Percentiles rank a stretch among this genome's conserved stretches.
Evolutionary conservation across 2,329 filamentous ascomycete species (phyloP).

Genomic region (Colletotrichum sp.): DNA sequence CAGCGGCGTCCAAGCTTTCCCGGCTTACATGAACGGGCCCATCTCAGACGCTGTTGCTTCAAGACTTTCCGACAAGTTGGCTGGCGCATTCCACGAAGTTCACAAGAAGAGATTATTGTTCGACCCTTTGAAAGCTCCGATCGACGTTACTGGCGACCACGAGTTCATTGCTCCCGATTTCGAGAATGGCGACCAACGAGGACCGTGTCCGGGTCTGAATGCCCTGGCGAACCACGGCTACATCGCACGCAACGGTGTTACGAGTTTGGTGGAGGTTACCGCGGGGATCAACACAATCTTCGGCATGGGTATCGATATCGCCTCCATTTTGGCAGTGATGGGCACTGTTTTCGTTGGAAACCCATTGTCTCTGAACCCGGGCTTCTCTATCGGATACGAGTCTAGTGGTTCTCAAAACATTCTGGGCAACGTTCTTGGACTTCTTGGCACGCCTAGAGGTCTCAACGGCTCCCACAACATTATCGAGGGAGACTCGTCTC

Average conservation of each 20-base stretch:
- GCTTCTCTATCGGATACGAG: conserved; percentile 58
- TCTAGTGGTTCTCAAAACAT: conserved; percentile 41
- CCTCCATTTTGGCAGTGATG: conserved; percentile 45
- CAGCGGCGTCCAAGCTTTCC: conserved; percentile 13
- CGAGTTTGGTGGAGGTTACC: conserved; percentile 19
- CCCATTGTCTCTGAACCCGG: conserved; percentile 50
- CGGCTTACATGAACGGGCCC: conserved; percentile 12
- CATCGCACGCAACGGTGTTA: conserved; percentile 31
- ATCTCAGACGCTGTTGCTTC: conserved; percentile 8
- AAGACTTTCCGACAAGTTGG: background rate
- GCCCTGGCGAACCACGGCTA: conserved; percentile 42
- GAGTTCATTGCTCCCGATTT: conserved; percentile 30
- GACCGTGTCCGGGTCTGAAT: conserved; percentile 40
- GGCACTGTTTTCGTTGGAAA: conserved; percentile 55
- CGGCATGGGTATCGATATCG: conserved; percentile 51
- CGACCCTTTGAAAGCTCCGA: conserved; percentile 21
- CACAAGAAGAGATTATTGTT: conserved; percentile 23
- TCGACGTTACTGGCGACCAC: conserved; percentile 24
- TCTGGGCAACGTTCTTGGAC: conserved; percentile 45
- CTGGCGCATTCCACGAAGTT: conserved; percentile 7
- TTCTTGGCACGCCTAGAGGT: conserved; percentile 51
- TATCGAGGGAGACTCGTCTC: conserved; percentile 59
- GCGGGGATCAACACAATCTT: conserved; percentile 34
- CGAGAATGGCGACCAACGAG: conserved; percentile 27
- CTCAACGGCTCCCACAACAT: conserved; percentile 59